Conservation (phyloP, 2,329 filamentous ascomycete species). For the Cadophora sp. region DNA sequence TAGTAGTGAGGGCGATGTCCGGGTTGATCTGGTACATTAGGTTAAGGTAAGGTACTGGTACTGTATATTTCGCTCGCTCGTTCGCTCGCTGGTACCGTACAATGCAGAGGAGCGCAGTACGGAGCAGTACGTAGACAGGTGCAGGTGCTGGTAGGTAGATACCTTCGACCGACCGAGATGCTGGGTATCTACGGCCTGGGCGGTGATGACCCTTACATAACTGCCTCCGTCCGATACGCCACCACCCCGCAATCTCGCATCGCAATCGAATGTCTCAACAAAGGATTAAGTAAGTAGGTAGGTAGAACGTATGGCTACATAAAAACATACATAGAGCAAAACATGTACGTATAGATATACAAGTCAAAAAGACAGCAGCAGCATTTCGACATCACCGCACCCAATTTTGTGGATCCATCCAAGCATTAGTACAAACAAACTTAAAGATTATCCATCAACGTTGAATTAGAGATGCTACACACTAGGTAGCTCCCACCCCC, state of each 20-base stretch:
- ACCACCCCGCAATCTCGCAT: conserved; percentile 9
- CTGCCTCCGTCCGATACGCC: not conserved
- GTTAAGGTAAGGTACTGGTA: too few species aligned
- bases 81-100: too few species aligned
- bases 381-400: not conserved
- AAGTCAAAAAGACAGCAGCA: not conserved
- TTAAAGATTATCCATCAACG: not conserved
- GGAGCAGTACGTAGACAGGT: too few species aligned
- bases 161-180: not conserved
- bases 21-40: too few species aligned
- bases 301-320: too few species aligned
- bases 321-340: too few species aligned
- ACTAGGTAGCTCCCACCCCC: not conserved
- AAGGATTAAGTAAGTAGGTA: not conserved
- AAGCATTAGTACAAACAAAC: conserved; percentile 1
- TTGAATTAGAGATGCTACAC: not conserved
- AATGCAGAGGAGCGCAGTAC: too few species aligned
- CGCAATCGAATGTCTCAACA: not conserved
- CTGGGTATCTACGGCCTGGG: conserved; percentile 2
- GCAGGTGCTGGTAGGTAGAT: not conserved
- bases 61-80: not conserved
- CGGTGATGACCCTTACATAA: conserved; percentile 4
- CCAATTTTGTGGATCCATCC: not conserved
- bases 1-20: too few species aligned
- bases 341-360: too few species aligned